These are phyloP conservation scores for Solanum chmielewskii DNA, from an alignment of 257 asterid species.

Conservation along the genomic window DNA sequence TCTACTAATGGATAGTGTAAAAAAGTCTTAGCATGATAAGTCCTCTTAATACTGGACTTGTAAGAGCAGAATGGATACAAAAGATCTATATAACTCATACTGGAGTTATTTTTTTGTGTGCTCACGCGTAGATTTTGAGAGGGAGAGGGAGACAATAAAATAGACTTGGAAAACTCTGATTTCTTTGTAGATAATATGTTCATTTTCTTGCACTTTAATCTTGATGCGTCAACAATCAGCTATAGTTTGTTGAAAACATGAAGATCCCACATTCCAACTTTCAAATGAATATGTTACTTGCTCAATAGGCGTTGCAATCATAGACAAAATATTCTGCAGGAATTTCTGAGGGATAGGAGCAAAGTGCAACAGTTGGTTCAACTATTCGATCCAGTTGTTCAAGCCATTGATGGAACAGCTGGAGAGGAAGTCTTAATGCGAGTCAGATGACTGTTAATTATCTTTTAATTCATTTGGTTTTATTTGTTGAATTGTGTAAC, in stretches of 20 bases:
- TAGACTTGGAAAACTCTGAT: background rate
- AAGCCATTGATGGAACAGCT: slow-evolving; percentile 41
- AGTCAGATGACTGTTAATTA: slow-evolving; percentile 19
- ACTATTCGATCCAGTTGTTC: slow-evolving; percentile 65
- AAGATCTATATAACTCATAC: background rate
- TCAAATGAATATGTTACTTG: background rate
- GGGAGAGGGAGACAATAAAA: background rate
- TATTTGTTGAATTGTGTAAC: background rate
- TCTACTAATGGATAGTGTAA: background rate
- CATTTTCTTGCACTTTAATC: background rate
- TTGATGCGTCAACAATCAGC: background rate
- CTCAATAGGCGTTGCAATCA: background rate
- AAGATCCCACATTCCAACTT: background rate
- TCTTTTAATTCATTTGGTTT: background rate
- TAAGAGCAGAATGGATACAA: background rate
- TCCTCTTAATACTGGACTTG: background rate
- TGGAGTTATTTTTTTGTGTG: background rate
- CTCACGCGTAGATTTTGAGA: background rate
- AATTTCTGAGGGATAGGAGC: slow-evolving; percentile 65
- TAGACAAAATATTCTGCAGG: slow-evolving; percentile 30
- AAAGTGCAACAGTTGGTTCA: slow-evolving; percentile 62
- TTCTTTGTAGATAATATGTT: background rate
- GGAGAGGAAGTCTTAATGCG: slow-evolving; percentile 91
- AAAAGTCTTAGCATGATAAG: background rate
- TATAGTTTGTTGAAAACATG: background rate